These are phyloP conservation scores for Leccinellum rugosiceps DNA, from an alignment of 768 basidiomycete genomes.

Conservation along the genomic window DNA sequence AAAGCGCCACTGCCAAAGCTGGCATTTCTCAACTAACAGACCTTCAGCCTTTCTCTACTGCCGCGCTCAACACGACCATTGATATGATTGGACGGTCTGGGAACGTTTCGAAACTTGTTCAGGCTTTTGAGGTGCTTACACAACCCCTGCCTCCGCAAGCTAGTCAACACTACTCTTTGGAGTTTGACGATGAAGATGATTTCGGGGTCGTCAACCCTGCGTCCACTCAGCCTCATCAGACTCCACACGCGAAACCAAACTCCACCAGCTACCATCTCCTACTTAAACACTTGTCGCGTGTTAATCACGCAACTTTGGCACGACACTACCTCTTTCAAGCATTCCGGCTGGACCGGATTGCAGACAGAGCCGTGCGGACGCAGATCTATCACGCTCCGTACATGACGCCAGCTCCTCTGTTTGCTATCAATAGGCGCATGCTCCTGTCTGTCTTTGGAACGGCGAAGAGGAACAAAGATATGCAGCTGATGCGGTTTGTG, in stretches of 20 bases:
- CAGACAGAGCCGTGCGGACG: conserved; percentile 33
- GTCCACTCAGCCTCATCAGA: conserved; percentile 30
- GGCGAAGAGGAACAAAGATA: conserved; percentile 56
- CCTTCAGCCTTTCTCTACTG: conserved; percentile 53
- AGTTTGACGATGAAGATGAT: conserved; percentile 67
- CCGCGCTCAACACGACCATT: conserved; percentile 69
- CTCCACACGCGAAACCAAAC: conserved; percentile 54
- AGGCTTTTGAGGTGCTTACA: conserved; percentile 76
- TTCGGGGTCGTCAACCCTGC: conserved; percentile 42
- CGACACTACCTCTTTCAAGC: conserved; percentile 67
- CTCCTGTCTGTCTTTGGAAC: conserved; percentile 56
- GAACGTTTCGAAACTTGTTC: conserved; percentile 63
- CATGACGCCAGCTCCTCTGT: conserved; percentile 44
- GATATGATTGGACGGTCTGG: conserved; percentile 64
- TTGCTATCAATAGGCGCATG: conserved; percentile 53
- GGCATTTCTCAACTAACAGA: conserved; percentile 12
- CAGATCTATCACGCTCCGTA: conserved; percentile 30
- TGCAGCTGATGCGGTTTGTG: conserved; percentile 62
- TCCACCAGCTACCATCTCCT: conserved; percentile 64
- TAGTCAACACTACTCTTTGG: conserved; percentile 42
- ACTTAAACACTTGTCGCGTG: conserved; percentile 52
- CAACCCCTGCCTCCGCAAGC: conserved; percentile 57
- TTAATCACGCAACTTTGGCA: conserved; percentile 49
- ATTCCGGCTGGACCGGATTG: conserved; percentile 40
- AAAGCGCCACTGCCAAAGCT: not conserved